A percentile compares a stretch with the other conserved stretches of the same genome.
Evolutionary conservation across 2,329 filamentous ascomycete species (phyloP).

Genomic region (Pseudophaeomoniella oleicola): DNA sequence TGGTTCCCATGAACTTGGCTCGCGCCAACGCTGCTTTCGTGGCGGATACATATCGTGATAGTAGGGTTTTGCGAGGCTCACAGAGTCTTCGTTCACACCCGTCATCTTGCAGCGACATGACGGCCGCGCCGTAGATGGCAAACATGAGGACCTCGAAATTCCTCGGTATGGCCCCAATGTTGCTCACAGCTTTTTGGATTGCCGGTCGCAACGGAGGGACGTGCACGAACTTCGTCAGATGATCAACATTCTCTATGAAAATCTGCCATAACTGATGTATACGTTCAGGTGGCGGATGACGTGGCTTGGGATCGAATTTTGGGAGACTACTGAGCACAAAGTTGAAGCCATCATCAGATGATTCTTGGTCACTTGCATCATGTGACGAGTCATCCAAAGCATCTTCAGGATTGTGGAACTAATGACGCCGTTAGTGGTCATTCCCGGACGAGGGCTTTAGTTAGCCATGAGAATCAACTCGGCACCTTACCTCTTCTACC

Average conservation of each 20-base stretch:
- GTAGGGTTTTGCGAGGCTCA: constrained; percentile 11
- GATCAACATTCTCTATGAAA: constrained; percentile 14
- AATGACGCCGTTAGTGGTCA: constrained; percentile 5
- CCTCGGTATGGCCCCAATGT: constrained; percentile 8
- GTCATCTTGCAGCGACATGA: constrained; percentile 16
- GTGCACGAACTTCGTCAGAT: constrained; percentile 14
- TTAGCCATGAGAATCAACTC: background rate
- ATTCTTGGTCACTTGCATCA: constrained; percentile 10
- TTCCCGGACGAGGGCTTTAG: background rate
- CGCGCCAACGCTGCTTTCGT: constrained; percentile 10
- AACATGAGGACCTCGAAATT: constrained; percentile 18
- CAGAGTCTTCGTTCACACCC: constrained; percentile 9
- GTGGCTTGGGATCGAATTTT: constrained; percentile 2
- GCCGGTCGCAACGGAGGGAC: constrained; percentile 13
- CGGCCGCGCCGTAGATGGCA: constrained; percentile 18
- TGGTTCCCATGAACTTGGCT: constrained; percentile 10
- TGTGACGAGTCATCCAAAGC: constrained; percentile 8
- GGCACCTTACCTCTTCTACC: constrained; percentile 12
- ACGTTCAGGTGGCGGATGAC: constrained; percentile 9
- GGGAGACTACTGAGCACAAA: constrained; percentile 11
- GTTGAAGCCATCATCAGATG: constrained; percentile 12
- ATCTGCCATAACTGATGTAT: constrained; percentile 13
- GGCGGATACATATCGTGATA: constrained; percentile 11
- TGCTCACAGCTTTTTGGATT: constrained; percentile 12
- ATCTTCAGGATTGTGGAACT: constrained; percentile 14